Conservation (phyloP, 495 filamentous ascomycete genomes). For the Xylaria longipes region DNA sequence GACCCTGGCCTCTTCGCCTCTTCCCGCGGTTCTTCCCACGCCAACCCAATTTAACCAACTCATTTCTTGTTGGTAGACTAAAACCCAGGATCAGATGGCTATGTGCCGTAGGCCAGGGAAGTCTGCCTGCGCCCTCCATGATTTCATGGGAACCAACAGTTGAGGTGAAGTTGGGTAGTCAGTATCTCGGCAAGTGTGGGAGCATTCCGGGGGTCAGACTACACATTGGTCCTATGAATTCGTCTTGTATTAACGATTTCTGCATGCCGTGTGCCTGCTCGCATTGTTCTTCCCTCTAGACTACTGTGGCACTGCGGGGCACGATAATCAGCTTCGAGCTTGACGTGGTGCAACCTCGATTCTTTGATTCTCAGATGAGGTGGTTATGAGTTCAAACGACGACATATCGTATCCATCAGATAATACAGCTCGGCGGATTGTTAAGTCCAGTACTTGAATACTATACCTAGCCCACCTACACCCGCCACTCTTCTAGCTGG, state of each 20-base stretch:
- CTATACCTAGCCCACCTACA: too few species aligned
- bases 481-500: too few species aligned
- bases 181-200: not conserved
- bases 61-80: not conserved
- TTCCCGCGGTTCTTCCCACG: not conserved
- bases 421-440: too few species aligned
- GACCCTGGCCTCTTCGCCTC: not conserved
- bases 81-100: not conserved
- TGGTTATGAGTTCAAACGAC: not conserved
- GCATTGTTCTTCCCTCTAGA: not conserved
- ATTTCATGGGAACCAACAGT: too few species aligned
- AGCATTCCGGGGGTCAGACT: not conserved
- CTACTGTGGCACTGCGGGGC: slow-evolving; percentile 1
- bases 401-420: slow-evolving; percentile 1
- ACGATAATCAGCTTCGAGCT: slow-evolving; percentile 17
- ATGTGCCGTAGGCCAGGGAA: not conserved
- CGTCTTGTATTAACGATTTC: not conserved
- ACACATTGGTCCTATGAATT: not conserved
- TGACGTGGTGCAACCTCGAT: slow-evolving; percentile 19
- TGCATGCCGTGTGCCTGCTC: slow-evolving; percentile 7
- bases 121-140: too few species aligned
- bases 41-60: not conserved
- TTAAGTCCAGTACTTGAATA: too few species aligned
- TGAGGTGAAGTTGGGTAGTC: not conserved
- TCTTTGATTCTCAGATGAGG: not conserved